These are phyloP conservation scores for Rhodamnia argentea DNA, from an alignment of 345 rosid genomes.

Conservation along the genomic window DNA sequence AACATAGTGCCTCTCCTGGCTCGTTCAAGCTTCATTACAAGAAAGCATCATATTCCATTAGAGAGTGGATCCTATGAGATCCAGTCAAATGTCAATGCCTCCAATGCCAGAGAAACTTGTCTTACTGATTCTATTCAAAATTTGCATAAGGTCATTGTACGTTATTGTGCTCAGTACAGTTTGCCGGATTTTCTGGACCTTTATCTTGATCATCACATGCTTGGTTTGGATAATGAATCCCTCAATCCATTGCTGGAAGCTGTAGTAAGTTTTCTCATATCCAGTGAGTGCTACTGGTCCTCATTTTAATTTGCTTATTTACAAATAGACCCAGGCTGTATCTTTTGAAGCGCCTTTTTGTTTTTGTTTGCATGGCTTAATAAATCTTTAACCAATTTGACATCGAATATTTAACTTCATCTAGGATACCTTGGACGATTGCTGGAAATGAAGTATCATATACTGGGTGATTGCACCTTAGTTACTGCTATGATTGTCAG, in stretches of 20 bases:
- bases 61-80: constrained; percentile 33
- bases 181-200: constrained; percentile 88
- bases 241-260: constrained; percentile 50
- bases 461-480: not conserved
- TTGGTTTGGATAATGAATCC: constrained; percentile 52
- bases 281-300: constrained; percentile 8
- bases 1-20: constrained; percentile 72
- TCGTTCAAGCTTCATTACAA: constrained; percentile 58
- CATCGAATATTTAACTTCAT: not conserved
- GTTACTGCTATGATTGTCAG: not conserved
- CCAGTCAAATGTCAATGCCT: constrained; percentile 34
- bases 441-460: not conserved
- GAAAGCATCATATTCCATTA: constrained; percentile 22
- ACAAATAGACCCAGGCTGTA: not conserved
- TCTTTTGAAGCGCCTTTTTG: not conserved
- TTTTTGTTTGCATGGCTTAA: not conserved
- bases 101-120: constrained; percentile 25
- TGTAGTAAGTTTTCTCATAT: constrained; percentile 64
- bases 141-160: constrained; percentile 57
- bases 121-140: constrained; percentile 31
- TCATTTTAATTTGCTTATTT: not conserved
- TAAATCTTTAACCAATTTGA: not conserved
- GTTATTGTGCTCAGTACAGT: constrained; percentile 51
- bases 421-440: not conserved
- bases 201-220: constrained; percentile 67